A percentile compares a stretch with the other conserved stretches of the same genome.
Evolutionary conservation across 495 filamentous ascomycete genomes (phyloP).

Genomic region (Daldinia grandis): DNA sequence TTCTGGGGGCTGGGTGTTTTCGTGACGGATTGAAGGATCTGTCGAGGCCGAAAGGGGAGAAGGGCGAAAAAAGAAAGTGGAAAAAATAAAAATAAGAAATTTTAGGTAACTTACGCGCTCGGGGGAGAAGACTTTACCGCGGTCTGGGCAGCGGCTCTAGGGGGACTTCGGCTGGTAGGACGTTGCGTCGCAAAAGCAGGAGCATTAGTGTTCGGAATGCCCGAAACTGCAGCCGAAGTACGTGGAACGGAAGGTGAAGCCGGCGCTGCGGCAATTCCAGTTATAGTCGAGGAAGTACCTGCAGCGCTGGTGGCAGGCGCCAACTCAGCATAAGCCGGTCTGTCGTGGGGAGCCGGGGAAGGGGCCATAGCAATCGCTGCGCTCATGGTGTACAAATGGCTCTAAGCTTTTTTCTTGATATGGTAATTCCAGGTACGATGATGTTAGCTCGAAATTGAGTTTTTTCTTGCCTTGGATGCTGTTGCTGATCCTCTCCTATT

Average conservation of each 20-base stretch:
- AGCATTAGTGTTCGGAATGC: conserved; percentile 50
- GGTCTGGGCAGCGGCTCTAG: conserved; percentile 49
- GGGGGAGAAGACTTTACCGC: conserved; percentile 59
- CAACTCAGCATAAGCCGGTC: conserved; percentile 59
- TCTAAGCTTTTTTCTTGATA: conserved; percentile 21
- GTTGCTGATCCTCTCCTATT: conserved; percentile 38
- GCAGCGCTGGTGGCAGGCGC: conserved; percentile 52
- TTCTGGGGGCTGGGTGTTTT: conserved; percentile 33
- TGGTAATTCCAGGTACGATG: conserved; percentile 38
- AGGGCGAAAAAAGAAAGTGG: conserved; percentile 25
- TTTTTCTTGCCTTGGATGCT: conserved; percentile 20
- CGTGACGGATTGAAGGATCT: conserved; percentile 43
- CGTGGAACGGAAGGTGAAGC: conserved; percentile 55
- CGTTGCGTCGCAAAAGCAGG: conserved; percentile 49
- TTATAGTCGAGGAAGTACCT: conserved; percentile 29
- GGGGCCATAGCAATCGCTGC: conserved; percentile 68
- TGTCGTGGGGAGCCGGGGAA: conserved; percentile 66
- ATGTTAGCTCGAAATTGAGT: conserved; percentile 34
- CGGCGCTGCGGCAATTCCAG: conserved; percentile 47
- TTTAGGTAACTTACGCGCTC: conserved; percentile 57
- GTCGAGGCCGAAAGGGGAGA: conserved; percentile 32
- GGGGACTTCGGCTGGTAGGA: conserved; percentile 61
- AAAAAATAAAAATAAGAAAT: too few relatives aligned
- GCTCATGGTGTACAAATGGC: conserved; percentile 57
- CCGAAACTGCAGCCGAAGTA: conserved; percentile 54